Evolutionary conservation across 176 grass and related monocot species (phyloP), one percentile per base, ranked within the genome.

Genomic region (Zoysia japonica): DNA sequence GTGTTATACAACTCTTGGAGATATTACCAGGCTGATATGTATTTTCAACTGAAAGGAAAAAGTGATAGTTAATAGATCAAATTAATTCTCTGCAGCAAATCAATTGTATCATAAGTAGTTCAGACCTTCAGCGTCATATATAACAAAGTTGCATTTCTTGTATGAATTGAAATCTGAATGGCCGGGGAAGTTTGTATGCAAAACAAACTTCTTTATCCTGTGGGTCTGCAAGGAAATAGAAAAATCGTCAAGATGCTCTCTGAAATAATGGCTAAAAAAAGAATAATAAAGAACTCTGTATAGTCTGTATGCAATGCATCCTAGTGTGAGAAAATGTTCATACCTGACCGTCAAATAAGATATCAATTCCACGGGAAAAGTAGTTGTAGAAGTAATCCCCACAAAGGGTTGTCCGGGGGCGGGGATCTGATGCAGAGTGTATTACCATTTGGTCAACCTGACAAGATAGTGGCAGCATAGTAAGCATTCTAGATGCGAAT

Each of bases 371-470:
- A 81, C 96, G 92, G 28, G 96, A 89, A 75, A 94, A 98, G 78
- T 94, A 98, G 53, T 91, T 98, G 47, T 94, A 98, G 20, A 98
- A 98, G 9, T 98, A 94, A 70, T 98, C 92, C 3, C 92, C 90
- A 67, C 96, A 98, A 51, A 82, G 86, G 67, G 92, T 95, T 67
- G 96, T 98, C 41, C 88, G 85, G 35, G 90, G 90, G 5, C 81
- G 84, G 19, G 92, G 84, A 41, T 98, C 96, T 49, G 92, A 94
- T 66, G 90, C 92, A 69, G 96, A 98, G 66, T 98, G 96, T 90
- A 98, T 98, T 39, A 94, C 88, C 96, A 98, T 98, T 78, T 98
- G 96, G 71, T 98, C 96, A 5, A 98, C 96, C 96, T 97, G 77
- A 48, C 12, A 83, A 80, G 40, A 52, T 63, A 12, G 42, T 10